Evolutionary conservation across 495 filamentous ascomycete genomes (phyloP), one percentile per base, ranked within the genome.

Genomic region (Lentithecium fluviatile): DNA sequence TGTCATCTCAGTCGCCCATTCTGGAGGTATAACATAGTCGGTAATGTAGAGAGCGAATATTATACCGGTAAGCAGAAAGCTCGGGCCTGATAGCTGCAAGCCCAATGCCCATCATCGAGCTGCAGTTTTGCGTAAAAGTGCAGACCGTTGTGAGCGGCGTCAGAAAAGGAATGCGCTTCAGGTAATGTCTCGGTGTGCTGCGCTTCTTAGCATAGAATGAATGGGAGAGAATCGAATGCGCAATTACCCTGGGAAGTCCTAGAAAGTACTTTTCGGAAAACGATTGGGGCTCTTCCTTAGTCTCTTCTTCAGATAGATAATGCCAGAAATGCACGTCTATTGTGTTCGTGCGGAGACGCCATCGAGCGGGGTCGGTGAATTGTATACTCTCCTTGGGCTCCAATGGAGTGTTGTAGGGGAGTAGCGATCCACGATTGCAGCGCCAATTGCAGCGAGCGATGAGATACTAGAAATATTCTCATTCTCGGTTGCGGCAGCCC

Each of bases 71-170:
- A 96, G 75, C 46, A 97, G 82, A 70, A 97, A 96, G 79, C 85
- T 82, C 0, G 85, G 83, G 0, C 91, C 93, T 57, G 92, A 76
- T 96, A 97, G 72, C 96, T 92, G 76, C 91, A 96, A 5, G 81
- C 93, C 93, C 93, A 97, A 69, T 96, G 89, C 6, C 93, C 93
- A 6, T 88, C 84, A 45, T 87, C 83, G 0, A 96, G 81, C 67
- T 97, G 93, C 38, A 97, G 80, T 49, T 90, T 83, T 40, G 90
- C 88, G 77, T 93, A 95, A 79, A 96, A 97, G 1, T 83, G 80
- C 8, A 38, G 36, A 15, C 36, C 36, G 15, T 38, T 38, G 36
- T 15, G 15, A 15, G 36, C 36, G 36, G 36, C 36, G 36, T 15
- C 15, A 15, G 15, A 8, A 38, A 38, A 38, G 36, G 36, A 38